Conservation (phyloP, 1,139 yeast genomes). For the Candida neerlandica region DNA sequence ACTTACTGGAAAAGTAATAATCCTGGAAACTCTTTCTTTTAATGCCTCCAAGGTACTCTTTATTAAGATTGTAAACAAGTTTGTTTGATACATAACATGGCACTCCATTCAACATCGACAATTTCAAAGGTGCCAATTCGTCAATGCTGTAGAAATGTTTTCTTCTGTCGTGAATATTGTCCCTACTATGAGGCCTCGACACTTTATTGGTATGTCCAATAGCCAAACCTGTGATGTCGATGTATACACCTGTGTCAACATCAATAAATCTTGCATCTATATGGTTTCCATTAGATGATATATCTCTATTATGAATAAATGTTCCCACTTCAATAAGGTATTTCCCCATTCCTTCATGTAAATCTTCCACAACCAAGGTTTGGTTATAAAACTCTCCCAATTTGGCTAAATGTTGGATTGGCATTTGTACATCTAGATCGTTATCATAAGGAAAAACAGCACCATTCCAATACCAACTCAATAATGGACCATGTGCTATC, state of each 20-base stretch:
- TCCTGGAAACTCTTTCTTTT: conserved; percentile 21
- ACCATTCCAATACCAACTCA: conserved; percentile 67
- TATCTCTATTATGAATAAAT: conserved; percentile 33
- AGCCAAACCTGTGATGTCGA: conserved; percentile 59
- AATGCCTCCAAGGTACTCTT: conserved; percentile 28
- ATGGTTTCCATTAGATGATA: conserved; percentile 46
- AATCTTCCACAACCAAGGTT: conserved; percentile 50
- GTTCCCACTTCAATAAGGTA: conserved; percentile 58
- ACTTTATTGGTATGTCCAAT: conserved; percentile 26
- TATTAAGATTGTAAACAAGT: conserved; percentile 24
- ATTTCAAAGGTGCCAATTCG: conserved; percentile 27
- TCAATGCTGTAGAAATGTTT: conserved; percentile 26
- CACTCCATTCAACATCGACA: conserved; percentile 30
- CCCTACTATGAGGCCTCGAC: conserved; percentile 13
- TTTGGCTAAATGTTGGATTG: conserved; percentile 41
- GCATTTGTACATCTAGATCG: conserved; percentile 60
- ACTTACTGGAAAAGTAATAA: conserved; percentile 33
- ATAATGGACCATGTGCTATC: conserved; percentile 62
- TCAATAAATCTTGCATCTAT: conserved; percentile 68
- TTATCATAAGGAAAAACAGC: conserved; percentile 63
- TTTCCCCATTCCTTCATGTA: conserved; percentile 42
- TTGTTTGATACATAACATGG: conserved; percentile 31
- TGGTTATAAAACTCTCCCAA: conserved; percentile 49
- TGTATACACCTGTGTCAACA: conserved; percentile 54
- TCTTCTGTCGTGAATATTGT: conserved; percentile 28